Conservation (phyloP, 192 early-diverging fungal species). For the Cetraspora pellucida region DNA sequence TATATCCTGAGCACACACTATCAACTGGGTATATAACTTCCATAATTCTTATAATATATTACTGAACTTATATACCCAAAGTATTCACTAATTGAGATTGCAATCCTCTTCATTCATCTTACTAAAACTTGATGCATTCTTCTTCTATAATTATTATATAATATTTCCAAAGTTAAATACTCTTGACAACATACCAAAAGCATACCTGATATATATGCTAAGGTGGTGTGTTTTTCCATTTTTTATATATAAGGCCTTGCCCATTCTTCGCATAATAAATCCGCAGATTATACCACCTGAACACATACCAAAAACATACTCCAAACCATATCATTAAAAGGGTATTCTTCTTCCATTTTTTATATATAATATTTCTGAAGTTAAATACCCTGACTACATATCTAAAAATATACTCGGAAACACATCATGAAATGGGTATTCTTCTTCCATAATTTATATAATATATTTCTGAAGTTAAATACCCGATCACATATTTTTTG, state of each 20-base stretch:
- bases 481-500: too few relatives aligned
- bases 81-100: not conserved
- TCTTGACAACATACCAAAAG: not conserved
- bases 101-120: not conserved
- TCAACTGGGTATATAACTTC: too few relatives aligned
- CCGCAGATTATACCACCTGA: slow-evolving; percentile 12
- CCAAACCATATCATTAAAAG: not conserved
- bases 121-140: too few relatives aligned
- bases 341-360: slow-evolving; percentile 9
- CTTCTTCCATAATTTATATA: too few relatives aligned
- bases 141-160: too few relatives aligned
- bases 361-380: slow-evolving; percentile 3
- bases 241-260: not conserved
- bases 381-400: too few relatives aligned
- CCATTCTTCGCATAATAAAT: slow-evolving; percentile 1
- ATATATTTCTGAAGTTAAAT: too few relatives aligned
- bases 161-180: not conserved
- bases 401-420: too few relatives aligned
- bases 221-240: too few relatives aligned
- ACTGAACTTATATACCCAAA: not conserved
- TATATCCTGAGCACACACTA: too few relatives aligned
- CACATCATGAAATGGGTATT: too few relatives aligned
- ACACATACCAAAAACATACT: slow-evolving; percentile 21
- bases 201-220: not conserved
- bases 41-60: too few relatives aligned